These are phyloP conservation scores for Imleria badia DNA, from an alignment of 768 basidiomycete species.

Conservation along the genomic window DNA sequence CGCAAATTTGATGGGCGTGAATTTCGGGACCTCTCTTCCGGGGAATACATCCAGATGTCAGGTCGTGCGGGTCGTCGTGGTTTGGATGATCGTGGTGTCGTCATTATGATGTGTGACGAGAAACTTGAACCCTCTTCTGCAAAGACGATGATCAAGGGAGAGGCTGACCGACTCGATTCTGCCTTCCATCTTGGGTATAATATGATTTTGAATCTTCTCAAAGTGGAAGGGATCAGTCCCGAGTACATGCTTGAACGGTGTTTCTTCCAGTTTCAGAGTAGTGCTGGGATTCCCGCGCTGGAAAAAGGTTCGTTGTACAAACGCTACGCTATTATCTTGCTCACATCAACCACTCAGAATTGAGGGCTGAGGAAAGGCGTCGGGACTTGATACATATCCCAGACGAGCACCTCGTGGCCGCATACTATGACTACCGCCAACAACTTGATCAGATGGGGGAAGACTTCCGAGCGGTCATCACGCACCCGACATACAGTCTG, in stretches of 20 bases:
- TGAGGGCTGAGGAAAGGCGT: conserved; percentile 68
- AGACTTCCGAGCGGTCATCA: conserved; percentile 91
- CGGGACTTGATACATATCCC: conserved; percentile 68
- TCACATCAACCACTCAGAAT: conserved; percentile 48
- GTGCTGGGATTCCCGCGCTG: conserved; percentile 79
- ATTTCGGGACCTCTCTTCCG: conserved; percentile 88
- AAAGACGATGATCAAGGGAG: conserved; percentile 97
- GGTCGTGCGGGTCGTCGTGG: conserved; percentile 97
- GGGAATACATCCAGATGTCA: conserved; percentile 99
- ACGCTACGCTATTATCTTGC: not conserved
- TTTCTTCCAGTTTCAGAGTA: conserved; percentile 99
- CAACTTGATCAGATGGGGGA: conserved; percentile 86
- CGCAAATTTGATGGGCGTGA: conserved; percentile 96
- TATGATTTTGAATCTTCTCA: conserved; percentile 97
- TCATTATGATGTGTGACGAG: conserved; percentile 99
- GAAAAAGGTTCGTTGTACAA: conserved; percentile 64
- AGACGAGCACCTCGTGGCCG: conserved; percentile 78
- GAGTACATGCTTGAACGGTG: conserved; percentile 98
- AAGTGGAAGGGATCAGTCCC: conserved; percentile 97
- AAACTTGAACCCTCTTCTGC: conserved; percentile 91
- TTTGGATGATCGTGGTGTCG: conserved; percentile 96
- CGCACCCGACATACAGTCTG: conserved; percentile 92
- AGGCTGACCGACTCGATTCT: conserved; percentile 94
- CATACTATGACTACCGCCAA: conserved; percentile 92
- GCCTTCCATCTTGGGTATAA: conserved; percentile 99